phyloP scores from a whole-genome alignment of 2,329 filamentous ascomycete species.

The Fusarium sp. region DNA sequence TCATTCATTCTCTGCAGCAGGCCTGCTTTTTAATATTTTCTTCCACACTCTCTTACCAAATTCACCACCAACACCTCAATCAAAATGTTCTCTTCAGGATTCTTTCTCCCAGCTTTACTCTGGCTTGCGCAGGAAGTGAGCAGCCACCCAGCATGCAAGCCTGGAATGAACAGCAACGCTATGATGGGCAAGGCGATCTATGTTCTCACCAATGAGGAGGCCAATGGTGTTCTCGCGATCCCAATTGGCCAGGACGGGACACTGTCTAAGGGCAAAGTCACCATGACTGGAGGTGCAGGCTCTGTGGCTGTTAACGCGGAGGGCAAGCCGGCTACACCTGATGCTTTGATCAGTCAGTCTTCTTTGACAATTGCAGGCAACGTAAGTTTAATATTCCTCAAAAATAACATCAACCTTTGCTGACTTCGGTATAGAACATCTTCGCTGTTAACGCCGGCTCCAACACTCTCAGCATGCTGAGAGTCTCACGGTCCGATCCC shows the following conservation, averaged over 20 bases:
- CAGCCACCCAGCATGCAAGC: constrained; percentile 6
- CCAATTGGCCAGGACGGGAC: constrained; percentile 57
- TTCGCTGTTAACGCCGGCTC: constrained; percentile 65
- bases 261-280: constrained; percentile 53
- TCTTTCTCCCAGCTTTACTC: neutral
- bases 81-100: neutral
- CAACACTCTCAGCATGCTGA: constrained; percentile 61
- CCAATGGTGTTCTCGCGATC: constrained; percentile 60
- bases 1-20: constrained; percentile 6
- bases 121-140: neutral
- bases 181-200: constrained; percentile 59
- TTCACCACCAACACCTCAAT: neutral
- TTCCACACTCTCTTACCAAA: neutral
- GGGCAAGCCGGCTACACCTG: constrained; percentile 53
- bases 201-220: constrained; percentile 62
- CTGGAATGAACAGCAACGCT: neutral
- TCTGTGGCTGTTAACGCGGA: constrained; percentile 51
- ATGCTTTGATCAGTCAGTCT: constrained; percentile 62
- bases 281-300: constrained; percentile 58
- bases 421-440: constrained; percentile 49
- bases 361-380: constrained; percentile 59
- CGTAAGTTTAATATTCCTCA: constrained; percentile 45
- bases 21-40: neutral
- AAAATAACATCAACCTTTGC: accelerated
- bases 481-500: constrained; percentile 53